Evolutionary conservation across 768 basidiomycete species (phyloP), one percentile per base, ranked within the genome.

Genomic region (Hericium erinaceus): DNA sequence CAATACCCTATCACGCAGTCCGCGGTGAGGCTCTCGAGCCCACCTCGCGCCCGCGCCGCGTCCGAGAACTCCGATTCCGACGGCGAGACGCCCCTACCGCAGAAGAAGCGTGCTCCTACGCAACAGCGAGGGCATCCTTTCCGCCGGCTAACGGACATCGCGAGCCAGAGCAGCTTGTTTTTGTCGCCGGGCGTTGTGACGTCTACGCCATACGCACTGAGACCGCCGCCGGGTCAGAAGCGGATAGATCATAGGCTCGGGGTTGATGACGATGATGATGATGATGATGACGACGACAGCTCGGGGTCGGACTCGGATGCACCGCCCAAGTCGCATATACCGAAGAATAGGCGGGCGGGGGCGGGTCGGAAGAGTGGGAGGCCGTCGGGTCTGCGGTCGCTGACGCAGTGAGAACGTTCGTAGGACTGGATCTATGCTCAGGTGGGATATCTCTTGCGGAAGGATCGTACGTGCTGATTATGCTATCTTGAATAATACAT

Each of bases 311-410:
- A 57, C 51, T 61, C 62, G 1, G 62, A 57, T 44, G 13, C 41
- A 8, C 40, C 13, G 18, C 1, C 38, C 6, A 46, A 44, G 28
- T 63, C 62, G 20, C 62, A 63, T 24, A 63, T 63, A 5, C 62
- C 62, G 8, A 57, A 57, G 46, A 55, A 57, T n/a, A 63, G 62
- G 48, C 54, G 60, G 39, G 62, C 54, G 2, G 62, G 62, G 48
- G 53, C 20, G 7, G 41, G 13, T 1, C 37, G 8, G 26, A 53
- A 39, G 44, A 48, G 15, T 46, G n/a, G 20, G 52, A 61, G 53
- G 33, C 26, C 41, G 48, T 38, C 40, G 18, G 57, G 60, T 26
- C 51, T 63, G 18, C 57, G 57, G 15, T 61, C 55, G 28, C 48
- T 60, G 24, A 51, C 28, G 26, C 24, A 24, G 26, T 51, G 26